Evolutionary conservation across 179 eudicot species (phyloP).

Genomic region (Actinidia chinensis): DNA sequence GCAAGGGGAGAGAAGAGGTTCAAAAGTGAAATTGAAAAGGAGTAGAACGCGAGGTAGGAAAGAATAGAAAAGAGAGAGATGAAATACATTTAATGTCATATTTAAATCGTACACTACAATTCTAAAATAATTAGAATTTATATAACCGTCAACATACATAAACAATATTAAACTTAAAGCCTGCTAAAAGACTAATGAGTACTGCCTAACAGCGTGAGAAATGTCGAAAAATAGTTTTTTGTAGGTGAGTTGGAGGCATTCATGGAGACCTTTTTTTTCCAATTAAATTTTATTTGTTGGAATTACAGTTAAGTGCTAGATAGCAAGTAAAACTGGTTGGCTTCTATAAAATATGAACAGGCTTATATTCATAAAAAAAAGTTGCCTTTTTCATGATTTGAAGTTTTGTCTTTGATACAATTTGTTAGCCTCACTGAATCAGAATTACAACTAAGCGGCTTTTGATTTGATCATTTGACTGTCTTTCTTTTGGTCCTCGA

Average conservation of each 20-base stretch:
- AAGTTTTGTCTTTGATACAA: background rate
- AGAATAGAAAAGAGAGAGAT: background rate
- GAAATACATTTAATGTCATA: background rate
- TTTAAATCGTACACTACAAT: background rate
- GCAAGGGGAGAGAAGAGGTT: background rate
- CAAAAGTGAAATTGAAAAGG: too few relatives aligned
- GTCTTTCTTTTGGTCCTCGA: background rate
- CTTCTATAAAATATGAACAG: background rate
- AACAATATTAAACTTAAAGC: background rate
- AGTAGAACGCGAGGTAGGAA: too few relatives aligned
- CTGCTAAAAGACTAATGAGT: background rate
- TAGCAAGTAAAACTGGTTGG: background rate
- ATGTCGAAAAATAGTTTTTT: background rate
- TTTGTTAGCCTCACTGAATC: slow-evolving; percentile 4
- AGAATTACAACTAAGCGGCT: background rate
- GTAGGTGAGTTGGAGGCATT: background rate
- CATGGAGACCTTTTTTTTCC: background rate
- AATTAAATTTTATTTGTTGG: background rate
- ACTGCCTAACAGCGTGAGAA: background rate
- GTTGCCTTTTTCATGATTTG: background rate
- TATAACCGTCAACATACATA: background rate
- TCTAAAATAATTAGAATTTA: background rate
- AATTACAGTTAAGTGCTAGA: background rate
- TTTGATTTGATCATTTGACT: slow-evolving; percentile 4
- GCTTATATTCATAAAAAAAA: background rate